Percentiles rank a stretch among this genome's conserved stretches.
Evolutionary conservation across 1,284 basidiomycete genomes (phyloP).

Genomic region (Phlebopus sp.): DNA sequence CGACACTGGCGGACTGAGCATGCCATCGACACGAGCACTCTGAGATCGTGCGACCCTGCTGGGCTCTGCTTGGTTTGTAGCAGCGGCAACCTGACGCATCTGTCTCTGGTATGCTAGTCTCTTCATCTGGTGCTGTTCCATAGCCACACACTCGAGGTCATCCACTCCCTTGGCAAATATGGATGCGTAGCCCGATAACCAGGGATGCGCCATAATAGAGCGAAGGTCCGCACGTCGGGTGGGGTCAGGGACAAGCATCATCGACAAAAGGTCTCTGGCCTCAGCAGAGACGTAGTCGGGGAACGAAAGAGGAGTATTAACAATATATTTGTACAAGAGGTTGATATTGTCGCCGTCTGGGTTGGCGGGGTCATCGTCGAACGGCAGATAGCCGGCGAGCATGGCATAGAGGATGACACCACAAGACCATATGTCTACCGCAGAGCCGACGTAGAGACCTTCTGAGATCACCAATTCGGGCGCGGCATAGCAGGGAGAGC

Average conservation of each 20-base stretch:
- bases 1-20: constrained; percentile 27
- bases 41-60: constrained; percentile 44
- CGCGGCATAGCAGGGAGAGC: constrained; percentile 97
- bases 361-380: constrained; percentile 98
- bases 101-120: constrained; percentile 76
- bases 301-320: constrained; percentile 92
- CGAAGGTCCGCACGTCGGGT: constrained; percentile 70
- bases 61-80: constrained; percentile 32
- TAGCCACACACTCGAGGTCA: constrained; percentile 76
- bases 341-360: constrained; percentile 99
- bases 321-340: constrained; percentile 98
- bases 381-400: constrained; percentile 99
- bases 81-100: constrained; percentile 51
- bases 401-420: constrained; percentile 99
- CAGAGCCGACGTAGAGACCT: constrained; percentile 96
- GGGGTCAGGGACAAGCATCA: constrained; percentile 89
- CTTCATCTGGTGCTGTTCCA: constrained; percentile 85
- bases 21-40: constrained; percentile 43
- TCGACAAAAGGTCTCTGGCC: constrained; percentile 70
- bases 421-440: constrained; percentile 99
- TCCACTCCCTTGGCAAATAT: constrained; percentile 72
- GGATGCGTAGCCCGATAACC: constrained; percentile 69
- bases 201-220: constrained; percentile 79
- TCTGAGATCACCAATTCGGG: constrained; percentile 99
- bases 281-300: constrained; percentile 87